These are phyloP conservation scores for Populus davidiana DNA, from an alignment of 345 rosid genomes.

Conservation along the genomic window DNA sequence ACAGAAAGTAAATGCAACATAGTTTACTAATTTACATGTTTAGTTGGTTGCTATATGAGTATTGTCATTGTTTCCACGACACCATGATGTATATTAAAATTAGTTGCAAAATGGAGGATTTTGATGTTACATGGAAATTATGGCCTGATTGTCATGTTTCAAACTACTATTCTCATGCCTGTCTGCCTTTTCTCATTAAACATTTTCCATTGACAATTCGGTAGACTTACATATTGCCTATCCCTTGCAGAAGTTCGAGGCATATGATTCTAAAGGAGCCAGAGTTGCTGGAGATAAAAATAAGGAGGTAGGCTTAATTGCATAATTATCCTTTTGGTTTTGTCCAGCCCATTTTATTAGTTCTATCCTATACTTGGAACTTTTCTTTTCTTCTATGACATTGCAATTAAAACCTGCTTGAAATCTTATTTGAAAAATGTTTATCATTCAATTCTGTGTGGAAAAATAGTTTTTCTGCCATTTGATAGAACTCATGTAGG, in stretches of 20 bases:
- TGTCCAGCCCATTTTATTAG: neutral
- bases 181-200: neutral
- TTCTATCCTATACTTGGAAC: neutral
- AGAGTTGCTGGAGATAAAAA: conserved; percentile 74
- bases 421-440: too few species aligned
- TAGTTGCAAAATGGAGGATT: neutral
- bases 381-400: neutral
- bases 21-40: neutral
- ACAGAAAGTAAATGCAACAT: neutral
- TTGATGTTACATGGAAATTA: neutral
- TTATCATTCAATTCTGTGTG: too few species aligned
- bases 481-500: too few species aligned
- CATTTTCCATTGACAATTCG: neutral
- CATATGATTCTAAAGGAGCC: conserved; percentile 74
- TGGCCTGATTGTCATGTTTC: neutral
- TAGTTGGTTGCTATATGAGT: neutral
- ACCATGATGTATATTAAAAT: neutral
- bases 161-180: neutral
- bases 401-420: conserved; percentile 1
- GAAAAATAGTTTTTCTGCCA: too few species aligned
- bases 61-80: neutral
- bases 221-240: neutral
- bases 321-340: neutral
- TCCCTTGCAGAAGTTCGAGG: conserved; percentile 80
- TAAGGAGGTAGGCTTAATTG: conserved; percentile 58